A percentile compares a stretch with the other conserved stretches of the same genome.
Evolutionary conservation across 768 basidiomycete species (phyloP).

Genomic region (Epithele typhae): DNA sequence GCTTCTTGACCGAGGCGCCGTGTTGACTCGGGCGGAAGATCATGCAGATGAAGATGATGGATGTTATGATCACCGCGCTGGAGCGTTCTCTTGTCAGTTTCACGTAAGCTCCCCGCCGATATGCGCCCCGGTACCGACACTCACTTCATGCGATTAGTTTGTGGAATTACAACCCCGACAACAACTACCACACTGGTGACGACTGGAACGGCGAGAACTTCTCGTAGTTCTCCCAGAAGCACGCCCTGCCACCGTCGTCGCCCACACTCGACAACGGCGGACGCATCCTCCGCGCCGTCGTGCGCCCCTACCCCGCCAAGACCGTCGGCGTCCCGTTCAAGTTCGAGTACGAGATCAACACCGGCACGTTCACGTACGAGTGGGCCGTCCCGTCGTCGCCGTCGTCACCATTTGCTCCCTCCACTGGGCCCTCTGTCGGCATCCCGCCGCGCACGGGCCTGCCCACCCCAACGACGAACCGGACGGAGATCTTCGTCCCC

Average conservation of each 20-base stretch:
- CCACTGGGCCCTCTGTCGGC: slow-evolving; percentile 18
- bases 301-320: slow-evolving; percentile 90
- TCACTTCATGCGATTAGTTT: slow-evolving; percentile 49
- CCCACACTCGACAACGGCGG: slow-evolving; percentile 80
- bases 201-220: slow-evolving; percentile 98
- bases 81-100: slow-evolving; percentile 77
- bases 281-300: slow-evolving; percentile 70
- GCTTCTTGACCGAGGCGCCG: too few species aligned
- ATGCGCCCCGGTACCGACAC: too few species aligned
- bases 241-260: slow-evolving; percentile 53
- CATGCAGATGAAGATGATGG: slow-evolving; percentile 93
- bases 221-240: slow-evolving; percentile 78
- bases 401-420: slow-evolving; percentile 10
- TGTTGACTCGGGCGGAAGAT: too few species aligned
- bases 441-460: slow-evolving; percentile 39
- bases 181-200: slow-evolving; percentile 76
- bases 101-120: slow-evolving; percentile 53
- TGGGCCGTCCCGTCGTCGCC: slow-evolving; percentile 48
- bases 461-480: slow-evolving; percentile 41
- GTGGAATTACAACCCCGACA: slow-evolving; percentile 93
- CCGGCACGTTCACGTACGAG: slow-evolving; percentile 58
- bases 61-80: slow-evolving; percentile 80
- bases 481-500: slow-evolving; percentile 85
- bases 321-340: slow-evolving; percentile 77
- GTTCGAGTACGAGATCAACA: slow-evolving; percentile 76